These are phyloP conservation scores for Apiosordaria backusii DNA, from an alignment of 495 filamentous ascomycete species.

Conservation along the genomic window DNA sequence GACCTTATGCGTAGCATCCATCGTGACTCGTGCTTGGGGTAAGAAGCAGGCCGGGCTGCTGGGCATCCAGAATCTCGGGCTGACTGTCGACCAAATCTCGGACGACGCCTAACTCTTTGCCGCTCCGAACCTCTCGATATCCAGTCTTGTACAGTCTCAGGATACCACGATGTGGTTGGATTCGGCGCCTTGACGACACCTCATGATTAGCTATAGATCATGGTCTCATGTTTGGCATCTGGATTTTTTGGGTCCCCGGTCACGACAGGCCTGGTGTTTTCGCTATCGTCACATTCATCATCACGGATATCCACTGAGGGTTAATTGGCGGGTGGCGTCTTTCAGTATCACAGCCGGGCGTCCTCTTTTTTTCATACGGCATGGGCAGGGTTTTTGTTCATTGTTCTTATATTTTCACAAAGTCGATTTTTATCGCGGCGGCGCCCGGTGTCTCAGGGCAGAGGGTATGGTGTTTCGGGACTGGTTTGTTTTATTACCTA, in stretches of 20 bases:
- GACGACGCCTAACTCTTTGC: slow-evolving; percentile 10
- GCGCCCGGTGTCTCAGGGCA: slow-evolving; percentile 27
- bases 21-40: slow-evolving; percentile 87
- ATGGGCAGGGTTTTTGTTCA: slow-evolving; percentile 11
- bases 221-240: slow-evolving; percentile 22
- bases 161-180: slow-evolving; percentile 34
- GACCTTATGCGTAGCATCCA: slow-evolving; percentile 62
- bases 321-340: slow-evolving; percentile 12
- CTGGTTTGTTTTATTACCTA: slow-evolving; percentile 13
- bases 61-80: slow-evolving; percentile 38
- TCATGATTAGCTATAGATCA: slow-evolving; percentile 22
- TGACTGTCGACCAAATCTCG: slow-evolving; percentile 43
- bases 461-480: slow-evolving; percentile 21
- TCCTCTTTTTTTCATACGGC: slow-evolving; percentile 12
- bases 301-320: slow-evolving; percentile 16
- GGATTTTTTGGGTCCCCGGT: slow-evolving; percentile 16
- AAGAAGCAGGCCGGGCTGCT: slow-evolving; percentile 63
- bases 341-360: slow-evolving; percentile 8
- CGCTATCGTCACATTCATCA: slow-evolving; percentile 19
- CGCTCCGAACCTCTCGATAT: slow-evolving; percentile 11
- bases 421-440: slow-evolving; percentile 28
- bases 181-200: slow-evolving; percentile 25
- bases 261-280: slow-evolving; percentile 5
- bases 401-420: slow-evolving; percentile 14
- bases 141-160: slow-evolving; percentile 24